phyloP scores from a whole-genome alignment of 768 basidiomycete genomes.

The Mycena galericulata region DNA sequence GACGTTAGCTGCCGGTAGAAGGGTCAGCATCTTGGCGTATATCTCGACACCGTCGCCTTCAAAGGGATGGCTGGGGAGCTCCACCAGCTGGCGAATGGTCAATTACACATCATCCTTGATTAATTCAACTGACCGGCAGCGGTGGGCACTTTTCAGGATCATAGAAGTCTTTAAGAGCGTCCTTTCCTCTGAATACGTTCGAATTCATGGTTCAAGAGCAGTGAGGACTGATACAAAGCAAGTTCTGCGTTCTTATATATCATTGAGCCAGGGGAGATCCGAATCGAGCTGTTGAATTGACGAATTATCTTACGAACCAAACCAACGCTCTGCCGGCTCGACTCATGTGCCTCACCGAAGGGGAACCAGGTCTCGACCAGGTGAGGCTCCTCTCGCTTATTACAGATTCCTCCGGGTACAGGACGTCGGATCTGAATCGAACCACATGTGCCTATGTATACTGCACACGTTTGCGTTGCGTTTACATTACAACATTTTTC shows the following conservation, averaged over 20 bases:
- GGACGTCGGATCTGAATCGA: too few relatives aligned
- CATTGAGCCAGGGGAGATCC: neutral
- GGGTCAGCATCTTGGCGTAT: slow-evolving; percentile 31
- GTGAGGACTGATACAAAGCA: neutral
- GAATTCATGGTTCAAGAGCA: neutral
- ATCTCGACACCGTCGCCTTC: slow-evolving; percentile 20
- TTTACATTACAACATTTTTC: slow-evolving; percentile 12
- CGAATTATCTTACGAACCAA: slow-evolving; percentile 7
- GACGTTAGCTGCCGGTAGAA: slow-evolving; percentile 26
- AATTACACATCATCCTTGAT: neutral
- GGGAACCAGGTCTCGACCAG: neutral
- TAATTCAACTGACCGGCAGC: slow-evolving; percentile 10
- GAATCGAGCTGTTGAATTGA: neutral
- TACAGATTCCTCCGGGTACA: too few relatives aligned
- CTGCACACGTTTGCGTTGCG: too few relatives aligned
- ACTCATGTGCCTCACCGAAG: neutral
- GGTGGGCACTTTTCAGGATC: slow-evolving; percentile 23
- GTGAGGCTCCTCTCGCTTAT: too few relatives aligned
- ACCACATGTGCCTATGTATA: too few relatives aligned
- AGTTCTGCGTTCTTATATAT: neutral
- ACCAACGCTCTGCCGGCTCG: neutral
- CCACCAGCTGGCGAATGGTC: slow-evolving; percentile 26
- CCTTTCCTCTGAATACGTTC: slow-evolving; percentile 26
- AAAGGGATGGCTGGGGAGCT: slow-evolving; percentile 30
- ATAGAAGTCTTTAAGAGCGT: slow-evolving; percentile 27